Conservation (phyloP, 805 yeast genomes). For the Blastobotrys attinorum region DNA sequence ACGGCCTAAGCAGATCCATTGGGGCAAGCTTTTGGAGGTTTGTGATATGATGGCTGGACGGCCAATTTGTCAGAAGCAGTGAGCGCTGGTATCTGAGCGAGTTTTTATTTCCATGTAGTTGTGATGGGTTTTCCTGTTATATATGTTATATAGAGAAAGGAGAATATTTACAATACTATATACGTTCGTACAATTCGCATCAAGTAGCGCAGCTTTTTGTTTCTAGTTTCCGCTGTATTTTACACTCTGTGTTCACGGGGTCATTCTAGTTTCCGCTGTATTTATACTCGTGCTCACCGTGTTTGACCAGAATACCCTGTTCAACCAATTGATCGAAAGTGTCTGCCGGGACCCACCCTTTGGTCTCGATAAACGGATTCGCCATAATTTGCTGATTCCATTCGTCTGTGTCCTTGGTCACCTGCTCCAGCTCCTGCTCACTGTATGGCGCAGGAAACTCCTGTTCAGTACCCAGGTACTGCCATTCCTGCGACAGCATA, state of each 20-base stretch:
- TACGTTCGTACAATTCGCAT: no score
- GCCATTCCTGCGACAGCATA: slow-evolving; percentile 25
- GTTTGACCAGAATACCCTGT: slow-evolving; percentile 59
- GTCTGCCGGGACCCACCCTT: slow-evolving; percentile 95
- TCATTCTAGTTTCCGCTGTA: slow-evolving; percentile 11
- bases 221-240: neutral
- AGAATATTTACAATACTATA: no score
- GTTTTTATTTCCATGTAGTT: no score
- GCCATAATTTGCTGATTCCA: slow-evolving; percentile 63
- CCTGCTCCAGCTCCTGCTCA: slow-evolving; percentile 50
- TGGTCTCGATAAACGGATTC: slow-evolving; percentile 80
- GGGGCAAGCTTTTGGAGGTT: slow-evolving; percentile 68
- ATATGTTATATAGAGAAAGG: neutral
- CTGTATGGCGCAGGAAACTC: slow-evolving; percentile 54
- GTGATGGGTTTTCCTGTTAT: slow-evolving; percentile 6
- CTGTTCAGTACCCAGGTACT: slow-evolving; percentile 16
- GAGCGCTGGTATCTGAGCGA: no score
- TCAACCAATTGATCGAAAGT: slow-evolving; percentile 66
- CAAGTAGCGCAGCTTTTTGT: no score
- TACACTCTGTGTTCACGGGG: no score
- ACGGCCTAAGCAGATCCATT: slow-evolving; percentile 82
- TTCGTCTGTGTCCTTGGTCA: slow-evolving; percentile 48
- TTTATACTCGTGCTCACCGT: slow-evolving; percentile 49
- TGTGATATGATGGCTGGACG: slow-evolving; percentile 68
- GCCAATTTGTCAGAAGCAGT: no score